Conservation (phyloP, 176 grass and related monocot species). For the Triticum aestivum region DNA sequence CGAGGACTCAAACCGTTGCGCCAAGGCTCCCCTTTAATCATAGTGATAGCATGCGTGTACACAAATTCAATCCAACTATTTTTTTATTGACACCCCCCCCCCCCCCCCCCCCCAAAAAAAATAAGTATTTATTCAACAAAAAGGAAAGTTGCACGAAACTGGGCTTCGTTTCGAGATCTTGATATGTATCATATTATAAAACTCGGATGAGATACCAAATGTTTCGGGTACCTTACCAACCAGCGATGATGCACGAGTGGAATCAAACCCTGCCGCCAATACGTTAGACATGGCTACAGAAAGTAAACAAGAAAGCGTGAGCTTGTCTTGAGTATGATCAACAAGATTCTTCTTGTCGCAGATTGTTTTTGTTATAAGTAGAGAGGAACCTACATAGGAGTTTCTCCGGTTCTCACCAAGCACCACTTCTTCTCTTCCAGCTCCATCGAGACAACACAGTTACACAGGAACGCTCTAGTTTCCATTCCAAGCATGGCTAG, state of each 20-base stretch:
- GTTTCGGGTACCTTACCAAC: not conserved
- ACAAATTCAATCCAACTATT: not conserved
- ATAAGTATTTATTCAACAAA: not conserved
- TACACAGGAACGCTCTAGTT: not conserved
- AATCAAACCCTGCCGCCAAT: conserved; percentile 3
- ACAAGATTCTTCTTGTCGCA: conserved; percentile 14
- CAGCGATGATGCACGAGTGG: not conserved
- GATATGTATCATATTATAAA: not conserved
- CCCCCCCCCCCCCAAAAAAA: not conserved
- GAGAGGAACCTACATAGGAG: not conserved
- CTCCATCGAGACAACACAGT: not conserved
- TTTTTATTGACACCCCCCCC: not conserved
- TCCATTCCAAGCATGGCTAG: not conserved
- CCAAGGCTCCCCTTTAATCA: too few species aligned
- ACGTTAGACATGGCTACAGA: conserved; percentile 2
- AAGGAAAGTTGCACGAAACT: not conserved
- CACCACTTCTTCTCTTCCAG: not conserved
- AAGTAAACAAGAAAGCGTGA: not conserved
- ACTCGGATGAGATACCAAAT: not conserved
- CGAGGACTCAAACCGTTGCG: too few species aligned
- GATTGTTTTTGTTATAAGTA: conserved; percentile 20
- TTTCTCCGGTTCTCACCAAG: not conserved
- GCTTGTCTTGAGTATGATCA: not conserved
- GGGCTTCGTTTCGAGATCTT: not conserved
- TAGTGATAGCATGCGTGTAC: too few species aligned